A percentile compares a stretch with the other conserved stretches of the same genome.
Evolutionary conservation across 345 rosid genomes (phyloP).

Genomic region (Barbarea vulgaris): DNA sequence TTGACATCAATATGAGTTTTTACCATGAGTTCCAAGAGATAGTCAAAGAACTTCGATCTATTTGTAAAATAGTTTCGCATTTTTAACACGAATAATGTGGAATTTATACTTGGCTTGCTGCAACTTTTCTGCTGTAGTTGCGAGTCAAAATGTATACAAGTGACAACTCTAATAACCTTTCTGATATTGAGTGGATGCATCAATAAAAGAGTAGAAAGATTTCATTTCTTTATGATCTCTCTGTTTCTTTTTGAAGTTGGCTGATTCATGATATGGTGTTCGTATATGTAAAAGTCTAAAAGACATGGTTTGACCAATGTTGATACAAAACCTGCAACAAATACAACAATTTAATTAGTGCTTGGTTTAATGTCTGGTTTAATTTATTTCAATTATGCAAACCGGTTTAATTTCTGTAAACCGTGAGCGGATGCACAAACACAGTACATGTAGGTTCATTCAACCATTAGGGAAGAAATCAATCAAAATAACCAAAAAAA

Average conservation of each 20-base stretch:
- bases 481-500: no score
- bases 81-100: neutral
- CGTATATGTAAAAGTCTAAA: conserved; percentile 12
- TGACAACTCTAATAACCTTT: neutral
- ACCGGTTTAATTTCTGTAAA: no score
- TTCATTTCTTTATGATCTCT: neutral
- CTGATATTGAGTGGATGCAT: neutral
- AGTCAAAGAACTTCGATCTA: neutral
- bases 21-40: neutral
- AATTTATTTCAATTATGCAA: no score
- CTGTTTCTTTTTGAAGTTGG: conserved; percentile 1
- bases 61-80: neutral
- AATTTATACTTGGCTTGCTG: neutral
- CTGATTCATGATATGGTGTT: neutral
- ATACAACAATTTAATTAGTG: no score
- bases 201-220: neutral
- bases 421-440: no score
- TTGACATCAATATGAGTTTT: conserved; percentile 25
- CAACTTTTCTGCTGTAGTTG: conserved; percentile 14
- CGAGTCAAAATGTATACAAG: neutral
- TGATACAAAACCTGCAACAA: neutral
- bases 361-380: no score
- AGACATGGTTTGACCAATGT: conserved; percentile 13
- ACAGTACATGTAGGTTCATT: no score
- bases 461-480: no score